Evolutionary conservation across 2,329 filamentous ascomycete genomes (phyloP).

Genomic region (Berkeleyomyces basicola): DNA sequence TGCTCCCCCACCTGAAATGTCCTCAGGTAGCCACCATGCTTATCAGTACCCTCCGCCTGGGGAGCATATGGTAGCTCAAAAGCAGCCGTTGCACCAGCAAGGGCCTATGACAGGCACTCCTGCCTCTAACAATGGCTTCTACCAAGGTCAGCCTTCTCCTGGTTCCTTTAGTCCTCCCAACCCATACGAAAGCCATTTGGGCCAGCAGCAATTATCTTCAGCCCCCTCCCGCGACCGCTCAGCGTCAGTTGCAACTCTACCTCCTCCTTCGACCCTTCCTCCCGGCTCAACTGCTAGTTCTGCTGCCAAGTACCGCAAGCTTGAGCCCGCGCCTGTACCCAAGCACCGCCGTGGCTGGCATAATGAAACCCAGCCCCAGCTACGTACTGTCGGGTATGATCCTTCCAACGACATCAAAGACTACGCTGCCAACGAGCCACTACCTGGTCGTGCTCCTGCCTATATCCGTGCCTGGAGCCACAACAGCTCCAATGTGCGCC

Average conservation of each 20-base stretch:
- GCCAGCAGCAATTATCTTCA: background rate
- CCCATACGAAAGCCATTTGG: constrained; percentile 6
- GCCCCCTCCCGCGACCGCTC: constrained; percentile 7
- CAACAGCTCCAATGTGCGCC: constrained; percentile 14
- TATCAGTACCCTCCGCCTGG: background rate
- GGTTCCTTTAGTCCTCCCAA: constrained; percentile 3
- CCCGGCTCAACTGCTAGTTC: background rate
- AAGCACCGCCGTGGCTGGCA: constrained; percentile 31
- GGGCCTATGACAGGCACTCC: background rate
- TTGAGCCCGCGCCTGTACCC: constrained; percentile 40
- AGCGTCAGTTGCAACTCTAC: constrained; percentile 2
- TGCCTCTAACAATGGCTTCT: background rate
- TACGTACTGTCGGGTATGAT: constrained; percentile 42
- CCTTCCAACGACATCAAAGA: constrained; percentile 40
- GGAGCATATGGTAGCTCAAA: constrained; percentile 4
- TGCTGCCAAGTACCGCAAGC: constrained; percentile 34
- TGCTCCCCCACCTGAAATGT: constrained; percentile 3
- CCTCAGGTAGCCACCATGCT: background rate
- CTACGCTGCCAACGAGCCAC: constrained; percentile 36
- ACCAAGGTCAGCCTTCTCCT: background rate
- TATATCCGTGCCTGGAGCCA: constrained; percentile 41
- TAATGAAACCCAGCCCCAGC: constrained; percentile 34
- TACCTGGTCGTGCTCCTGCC: constrained; percentile 38
- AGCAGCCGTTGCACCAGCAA: background rate
- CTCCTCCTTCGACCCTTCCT: background rate